Base-by-base conservation (phyloP, 2,329 filamentous ascomycete genomes). In the Epichloe sp. region DNA sequence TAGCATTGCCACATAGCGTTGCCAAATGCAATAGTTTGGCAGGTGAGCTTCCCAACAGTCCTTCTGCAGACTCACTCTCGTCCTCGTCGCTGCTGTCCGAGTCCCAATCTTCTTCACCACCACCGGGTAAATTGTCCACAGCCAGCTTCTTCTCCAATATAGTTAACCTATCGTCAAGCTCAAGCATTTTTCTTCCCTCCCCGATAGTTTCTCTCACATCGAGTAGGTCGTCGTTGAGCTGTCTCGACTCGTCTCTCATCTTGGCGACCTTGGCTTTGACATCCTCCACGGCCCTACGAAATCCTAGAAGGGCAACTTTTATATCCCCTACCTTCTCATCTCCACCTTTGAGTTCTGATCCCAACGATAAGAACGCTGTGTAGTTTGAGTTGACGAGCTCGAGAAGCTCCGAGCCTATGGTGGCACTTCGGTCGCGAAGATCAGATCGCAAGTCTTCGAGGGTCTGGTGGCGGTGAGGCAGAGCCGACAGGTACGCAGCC, bases 311-410 rank as follows among this genome's bases (percentile, higher is more conserved):
- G 0, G 89, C 88, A 0, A 98, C 86, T 43, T 88, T 79, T 35
- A 97, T 85, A 62, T 94, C 88, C 63, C 95, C 90, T 0, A 96
- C 84, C 64, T 84, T 86, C 60, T 96, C 91, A 62, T 95, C 90
- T 7, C 94, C 94, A 3, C 90, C 90, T 50, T 81, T 80, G 43
- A 98, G 71, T 59, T 88, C 86, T 45, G 78, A 81, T 0, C 93
- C 94, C 0, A 98, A 71, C 0, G 83, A 83, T 4, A 98, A 69
- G 60, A 98, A 98, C 52, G 91, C 86, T 46, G 88, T 85, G 65
- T 98, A 97, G 68, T 98, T 95, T 48, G 85, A 79, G 63, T 98
- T 98, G 57, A 98, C 93, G 7, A 98, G 79, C 69, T 96, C 91
- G 17, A 98, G 76, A 3, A 98, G 76, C 70, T 98, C 93, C 55